These are phyloP conservation scores for Prunus campanulata DNA, from an alignment of 306 rosid species.

Conservation along the genomic window DNA sequence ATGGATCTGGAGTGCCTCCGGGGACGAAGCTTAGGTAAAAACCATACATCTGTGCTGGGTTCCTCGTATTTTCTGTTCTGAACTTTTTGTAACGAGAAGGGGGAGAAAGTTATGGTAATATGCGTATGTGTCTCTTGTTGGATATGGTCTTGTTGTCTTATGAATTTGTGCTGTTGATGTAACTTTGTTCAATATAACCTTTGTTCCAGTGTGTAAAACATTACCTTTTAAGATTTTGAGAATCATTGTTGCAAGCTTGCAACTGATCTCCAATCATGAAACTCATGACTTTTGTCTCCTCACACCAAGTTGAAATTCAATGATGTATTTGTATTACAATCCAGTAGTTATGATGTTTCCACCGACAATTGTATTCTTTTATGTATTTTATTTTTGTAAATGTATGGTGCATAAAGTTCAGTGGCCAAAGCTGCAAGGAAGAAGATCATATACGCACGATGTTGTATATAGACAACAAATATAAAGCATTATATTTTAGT, in stretches of 20 bases:
- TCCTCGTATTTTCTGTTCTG: conserved; percentile 55
- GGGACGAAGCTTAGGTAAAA: conserved; percentile 72
- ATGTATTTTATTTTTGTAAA: too few species aligned
- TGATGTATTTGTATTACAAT: too few species aligned
- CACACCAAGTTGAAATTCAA: neutral
- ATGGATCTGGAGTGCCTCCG: conserved; percentile 89
- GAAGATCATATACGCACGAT: too few species aligned
- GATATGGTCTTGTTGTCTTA: neutral
- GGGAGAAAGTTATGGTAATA: neutral
- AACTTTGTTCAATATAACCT: too few species aligned
- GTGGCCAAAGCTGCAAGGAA: too few species aligned
- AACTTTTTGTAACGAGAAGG: neutral
- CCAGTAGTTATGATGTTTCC: too few species aligned
- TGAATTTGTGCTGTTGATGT: neutral
- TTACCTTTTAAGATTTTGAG: neutral
- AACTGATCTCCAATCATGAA: neutral
- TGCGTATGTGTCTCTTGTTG: neutral
- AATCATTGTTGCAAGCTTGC: neutral
- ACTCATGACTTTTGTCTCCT: too few species aligned
- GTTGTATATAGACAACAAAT: too few species aligned
- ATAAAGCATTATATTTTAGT: too few species aligned
- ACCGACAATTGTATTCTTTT: too few species aligned
- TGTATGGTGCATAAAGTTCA: too few species aligned
- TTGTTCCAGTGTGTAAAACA: neutral
- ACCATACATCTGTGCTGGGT: conserved; percentile 69